Conservation (phyloP, 164 flowering plant species). For the Vitis vinifera region ASM3070453v1 NC_081822.1:7032501-7033000, state of each 20-base stretch:
- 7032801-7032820: slow-evolving; percentile 20
- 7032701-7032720: too few species aligned
- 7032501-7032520: slow-evolving; percentile 49
- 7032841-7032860: slow-evolving; percentile 1
- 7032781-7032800: slow-evolving; percentile 1
- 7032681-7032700: too few species aligned
- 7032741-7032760: too few species aligned
- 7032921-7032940: slow-evolving; percentile 11
- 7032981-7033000: too few species aligned
- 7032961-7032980: not conserved
- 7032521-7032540: slow-evolving; percentile 60
- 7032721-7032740: too few species aligned
- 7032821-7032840: slow-evolving; percentile 4
- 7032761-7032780: not conserved
- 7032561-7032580: slow-evolving; percentile 61
- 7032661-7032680: not conserved
- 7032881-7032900: slow-evolving; percentile 29
- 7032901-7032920: slow-evolving; percentile 13
- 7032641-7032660: slow-evolving; percentile 78
- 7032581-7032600: slow-evolving; percentile 65
- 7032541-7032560: slow-evolving; percentile 62
- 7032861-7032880: slow-evolving; percentile 21
- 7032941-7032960: slow-evolving; percentile 14
- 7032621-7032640: slow-evolving; percentile 75
- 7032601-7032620: slow-evolving; percentile 84